phyloP scores from a whole-genome alignment of 768 basidiomycete genomes.

The Rickenella mellea region DNA sequence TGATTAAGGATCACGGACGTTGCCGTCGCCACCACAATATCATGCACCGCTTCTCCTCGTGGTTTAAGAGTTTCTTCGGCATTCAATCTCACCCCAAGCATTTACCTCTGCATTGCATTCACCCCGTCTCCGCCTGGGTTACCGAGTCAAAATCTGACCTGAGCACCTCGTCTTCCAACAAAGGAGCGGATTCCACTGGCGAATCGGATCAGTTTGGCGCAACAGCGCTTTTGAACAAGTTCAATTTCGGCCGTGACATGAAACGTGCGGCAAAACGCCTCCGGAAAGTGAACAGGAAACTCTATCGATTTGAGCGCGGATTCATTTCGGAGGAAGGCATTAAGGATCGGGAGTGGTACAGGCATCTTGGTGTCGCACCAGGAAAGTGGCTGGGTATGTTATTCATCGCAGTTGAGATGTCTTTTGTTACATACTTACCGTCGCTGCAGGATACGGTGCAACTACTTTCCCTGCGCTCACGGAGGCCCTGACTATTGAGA shows the following conservation, averaged over 20 bases:
- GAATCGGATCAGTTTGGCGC: neutral
- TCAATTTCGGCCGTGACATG: slow-evolving; percentile 25
- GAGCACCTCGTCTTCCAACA: neutral
- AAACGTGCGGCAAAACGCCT: slow-evolving; percentile 52
- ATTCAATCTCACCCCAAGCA: neutral
- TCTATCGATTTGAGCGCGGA: slow-evolving; percentile 63
- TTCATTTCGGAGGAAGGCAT: slow-evolving; percentile 75
- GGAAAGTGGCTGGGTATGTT: slow-evolving; percentile 71
- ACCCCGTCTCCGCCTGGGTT: neutral
- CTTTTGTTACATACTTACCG: neutral
- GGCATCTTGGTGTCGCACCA: slow-evolving; percentile 77
- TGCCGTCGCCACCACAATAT: neutral
- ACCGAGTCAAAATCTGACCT: neutral
- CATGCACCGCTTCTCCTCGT: neutral
- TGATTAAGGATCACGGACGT: neutral
- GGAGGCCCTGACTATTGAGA: slow-evolving; percentile 66
- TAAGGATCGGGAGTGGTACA: slow-evolving; percentile 79
- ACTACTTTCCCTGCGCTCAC: slow-evolving; percentile 77
- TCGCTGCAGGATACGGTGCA: slow-evolving; percentile 60
- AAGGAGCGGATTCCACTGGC: neutral
- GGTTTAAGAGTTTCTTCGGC: neutral
- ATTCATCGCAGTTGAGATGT: neutral
- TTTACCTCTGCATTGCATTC: neutral
- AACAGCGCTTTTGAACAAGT: neutral
- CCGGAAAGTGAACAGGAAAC: slow-evolving; percentile 49